Evolutionary conservation across 176 grass and related monocot genomes (phyloP), one percentile per base, ranked within the genome.

Genomic region (Oryza glaberrima): DNA sequence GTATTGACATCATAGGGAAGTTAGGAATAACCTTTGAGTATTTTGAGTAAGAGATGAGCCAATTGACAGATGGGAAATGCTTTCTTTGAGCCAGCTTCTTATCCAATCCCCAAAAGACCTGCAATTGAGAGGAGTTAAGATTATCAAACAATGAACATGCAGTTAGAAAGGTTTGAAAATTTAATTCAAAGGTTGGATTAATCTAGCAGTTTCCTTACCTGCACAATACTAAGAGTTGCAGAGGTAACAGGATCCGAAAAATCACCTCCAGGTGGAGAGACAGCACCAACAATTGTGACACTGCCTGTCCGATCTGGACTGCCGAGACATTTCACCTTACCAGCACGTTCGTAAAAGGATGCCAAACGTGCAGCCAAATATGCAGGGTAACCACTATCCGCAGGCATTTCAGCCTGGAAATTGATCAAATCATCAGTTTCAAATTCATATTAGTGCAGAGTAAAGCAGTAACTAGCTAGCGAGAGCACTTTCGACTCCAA

Each of bases 31-130:
- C 96, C 91, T 86, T 92, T 28, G 96, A 92, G 82, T 99, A 99
- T 88, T 99, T 99, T 5, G 96, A 99, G 85, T 99, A 99, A 67
- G 96, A 99, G 92, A 99, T 96, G 81, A 99, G 91, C 96, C 96
- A 99, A 81, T 99, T 99, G 26, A 99, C 96, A 63, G 96, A 99
- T 72, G 96, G 96, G 79, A 99, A 99, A 94, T 99, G 96, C 51
- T 99, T 99, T 65, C 96, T 99, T 81, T 99, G 96, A 83, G 96
- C 96, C 68, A 99, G 90, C 54, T 99, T 99, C 86, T 99, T 99
- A 80, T 99, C 96, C 79, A 99, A 83, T 75, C 96, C 96, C 96
- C 96, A 99, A 61, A 99, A 99, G 83, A 99, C 96, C 96, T 98
- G 72, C 22, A 94, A 86, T 83, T 41, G 11, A 81, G 70, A 81